Evolutionary conservation across 257 asterid genomes (phyloP), one percentile per base, ranked within the genome.

Genomic region (Penstemon eatonii): DNA sequence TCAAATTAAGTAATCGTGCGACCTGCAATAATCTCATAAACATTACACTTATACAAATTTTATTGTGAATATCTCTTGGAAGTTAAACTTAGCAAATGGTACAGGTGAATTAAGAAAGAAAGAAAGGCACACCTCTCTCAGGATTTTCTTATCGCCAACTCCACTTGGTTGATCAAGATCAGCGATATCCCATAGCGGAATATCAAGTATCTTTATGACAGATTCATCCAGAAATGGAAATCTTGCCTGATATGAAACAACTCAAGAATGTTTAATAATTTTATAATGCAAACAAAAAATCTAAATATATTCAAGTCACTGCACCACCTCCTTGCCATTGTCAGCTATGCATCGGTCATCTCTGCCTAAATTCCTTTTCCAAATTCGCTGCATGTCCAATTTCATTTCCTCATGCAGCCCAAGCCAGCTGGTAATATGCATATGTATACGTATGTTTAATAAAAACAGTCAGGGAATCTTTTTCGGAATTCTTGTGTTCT

Each of bases 311-410:
- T 61, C 38, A 38, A 73, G 66, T 57, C 61, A 59, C 50, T 51
- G 42, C 39, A 65, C 52, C 75, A 92, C 98, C 95, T 93, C 98
- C 85, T 93, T 93, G 59, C 83, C 97, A 56, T 86, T 88, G 78
- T 93, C 99, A 12, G 95, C 87, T 66, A 93, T 85, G 80, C 95
- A 86, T 66, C 99, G 81, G 64, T 93, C 99, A 70, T 93, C 99
- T 87, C 99, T 87, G 57, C 98, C 99, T 43, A 93, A 85, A 77
- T 93, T 93, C 81, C 97, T 86, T 81, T 90, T 93, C 99, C 99
- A 93, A 64, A 93, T 90, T 83, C 99, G 79, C 73, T 93, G 97
- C 96, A 93, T 82, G 79, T 93, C 97, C 73, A 93, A 59, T 67
- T 80, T 89, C 99, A 93, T 93, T 83, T 93, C 99, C 74, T 93